A percentile compares a stretch with the other conserved stretches of the same genome.
phyloP scores from a whole-genome alignment of 2,329 filamentous ascomycete species.

The Sclerotinia minor region DNA sequence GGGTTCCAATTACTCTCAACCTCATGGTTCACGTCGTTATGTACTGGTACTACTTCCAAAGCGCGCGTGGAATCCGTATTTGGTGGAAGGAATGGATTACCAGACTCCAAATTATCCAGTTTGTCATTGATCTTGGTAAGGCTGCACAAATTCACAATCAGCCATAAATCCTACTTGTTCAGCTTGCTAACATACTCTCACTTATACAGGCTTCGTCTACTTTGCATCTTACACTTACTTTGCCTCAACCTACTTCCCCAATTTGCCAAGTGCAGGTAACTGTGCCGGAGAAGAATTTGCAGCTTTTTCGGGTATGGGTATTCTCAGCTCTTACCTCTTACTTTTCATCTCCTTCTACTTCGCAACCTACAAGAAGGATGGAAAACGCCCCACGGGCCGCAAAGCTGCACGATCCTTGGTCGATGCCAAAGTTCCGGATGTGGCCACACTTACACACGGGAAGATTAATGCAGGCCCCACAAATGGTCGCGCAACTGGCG shows the following conservation, averaged over 20 bases:
- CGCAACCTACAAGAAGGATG: slow-evolving; percentile 88
- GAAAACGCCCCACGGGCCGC: slow-evolving; percentile 77
- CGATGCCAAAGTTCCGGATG: slow-evolving; percentile 41
- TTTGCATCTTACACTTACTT: slow-evolving; percentile 99
- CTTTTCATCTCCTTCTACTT: slow-evolving; percentile 99
- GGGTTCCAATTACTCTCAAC: slow-evolving; percentile 92
- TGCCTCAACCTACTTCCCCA: slow-evolving; percentile 82
- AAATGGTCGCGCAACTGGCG: slow-evolving; percentile 50
- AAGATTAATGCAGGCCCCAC: slow-evolving; percentile 52
- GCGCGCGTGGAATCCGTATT: slow-evolving; percentile 88
- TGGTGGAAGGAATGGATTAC: slow-evolving; percentile 99
- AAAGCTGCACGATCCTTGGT: slow-evolving; percentile 62
- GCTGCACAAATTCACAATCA: slow-evolving; percentile 23
- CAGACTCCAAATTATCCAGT: slow-evolving; percentile 93
- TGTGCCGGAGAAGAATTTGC: slow-evolving; percentile 98
- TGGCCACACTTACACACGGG: slow-evolving; percentile 39
- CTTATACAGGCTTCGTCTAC: slow-evolving; percentile 84
- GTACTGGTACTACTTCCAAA: slow-evolving; percentile 99
- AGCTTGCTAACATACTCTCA: slow-evolving; percentile 26
- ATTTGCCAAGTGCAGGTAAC: slow-evolving; percentile 78
- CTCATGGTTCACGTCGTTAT: slow-evolving; percentile 94
- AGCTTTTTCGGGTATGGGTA: slow-evolving; percentile 86
- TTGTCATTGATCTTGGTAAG: slow-evolving; percentile 90
- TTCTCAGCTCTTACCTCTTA: slow-evolving; percentile 90
- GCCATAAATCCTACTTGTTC: slow-evolving; percentile 25